Conservation (phyloP, 768 basidiomycete genomes). For the Russula foetens region DNA sequence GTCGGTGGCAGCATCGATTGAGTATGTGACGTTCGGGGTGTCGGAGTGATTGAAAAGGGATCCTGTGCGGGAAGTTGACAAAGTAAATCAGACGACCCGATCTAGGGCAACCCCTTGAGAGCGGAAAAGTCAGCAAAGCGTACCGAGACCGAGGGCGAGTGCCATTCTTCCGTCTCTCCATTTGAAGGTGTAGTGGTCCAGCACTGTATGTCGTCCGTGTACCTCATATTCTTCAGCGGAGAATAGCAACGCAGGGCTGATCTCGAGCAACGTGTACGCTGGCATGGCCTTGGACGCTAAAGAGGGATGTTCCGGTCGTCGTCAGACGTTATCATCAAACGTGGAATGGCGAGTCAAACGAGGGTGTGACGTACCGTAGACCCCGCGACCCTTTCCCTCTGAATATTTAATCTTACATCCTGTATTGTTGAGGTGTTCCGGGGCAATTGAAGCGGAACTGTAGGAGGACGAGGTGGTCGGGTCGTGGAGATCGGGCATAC, state of each 20-base stretch:
- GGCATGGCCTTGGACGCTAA: slow-evolving; percentile 48
- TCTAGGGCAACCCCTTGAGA: too few species aligned
- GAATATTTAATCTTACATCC: slow-evolving; percentile 40
- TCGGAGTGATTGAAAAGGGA: slow-evolving; percentile 77
- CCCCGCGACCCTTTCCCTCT: slow-evolving; percentile 49
- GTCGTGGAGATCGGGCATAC: slow-evolving; percentile 15
- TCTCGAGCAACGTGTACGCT: slow-evolving; percentile 63
- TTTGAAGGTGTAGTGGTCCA: slow-evolving; percentile 71
- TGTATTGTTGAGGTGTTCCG: slow-evolving; percentile 19
- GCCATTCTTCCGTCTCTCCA: slow-evolving; percentile 74
- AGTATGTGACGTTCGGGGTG: slow-evolving; percentile 62
- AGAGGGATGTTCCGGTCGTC: too few species aligned
- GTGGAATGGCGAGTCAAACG: too few species aligned
- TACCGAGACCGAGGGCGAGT: slow-evolving; percentile 36
- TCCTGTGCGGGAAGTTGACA: slow-evolving; percentile 34
- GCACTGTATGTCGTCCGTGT: slow-evolving; percentile 52
- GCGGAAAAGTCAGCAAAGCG: neutral
- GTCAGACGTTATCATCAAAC: too few species aligned
- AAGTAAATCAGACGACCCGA: too few species aligned
- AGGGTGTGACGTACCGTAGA: slow-evolving; percentile 43
- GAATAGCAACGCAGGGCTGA: slow-evolving; percentile 80
- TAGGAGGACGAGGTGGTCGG: slow-evolving; percentile 1
- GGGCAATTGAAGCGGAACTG: neutral
- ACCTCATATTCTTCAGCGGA: slow-evolving; percentile 57
- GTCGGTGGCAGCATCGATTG: slow-evolving; percentile 42